A percentile compares a stretch with the other conserved stretches of the same genome.
phyloP scores from a whole-genome alignment of 2,329 filamentous ascomycete species.

The Fusarium papillatum region DNA sequence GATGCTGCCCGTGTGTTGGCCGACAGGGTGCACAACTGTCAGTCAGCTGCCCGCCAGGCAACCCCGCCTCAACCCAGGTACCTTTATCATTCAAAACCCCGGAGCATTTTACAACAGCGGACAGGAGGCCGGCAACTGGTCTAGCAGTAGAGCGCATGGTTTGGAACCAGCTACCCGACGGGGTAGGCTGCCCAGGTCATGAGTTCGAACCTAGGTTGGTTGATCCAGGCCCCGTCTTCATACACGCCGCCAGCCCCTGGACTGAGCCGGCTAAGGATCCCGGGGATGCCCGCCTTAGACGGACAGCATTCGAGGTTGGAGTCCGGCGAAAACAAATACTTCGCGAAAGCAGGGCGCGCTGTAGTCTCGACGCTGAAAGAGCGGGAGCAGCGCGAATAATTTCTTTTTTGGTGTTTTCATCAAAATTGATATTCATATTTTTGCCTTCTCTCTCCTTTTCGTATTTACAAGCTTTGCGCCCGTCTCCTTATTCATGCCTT shows the following conservation, averaged over 20 bases:
- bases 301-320: constrained; percentile 35
- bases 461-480: neutral
- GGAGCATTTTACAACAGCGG: constrained; percentile 14
- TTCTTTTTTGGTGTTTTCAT: constrained; percentile 1
- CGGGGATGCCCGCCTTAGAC: constrained; percentile 18
- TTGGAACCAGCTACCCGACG: constrained; percentile 5
- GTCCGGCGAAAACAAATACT: constrained; percentile 44
- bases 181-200: constrained; percentile 5
- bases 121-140: constrained; percentile 7
- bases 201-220: constrained; percentile 13
- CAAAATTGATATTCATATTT: neutral
- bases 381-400: constrained; percentile 25
- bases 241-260: constrained; percentile 42
- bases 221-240: constrained; percentile 21
- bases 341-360: constrained; percentile 47
- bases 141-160: constrained; percentile 5
- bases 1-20: constrained; percentile 3
- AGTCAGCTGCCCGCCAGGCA: constrained; percentile 16
- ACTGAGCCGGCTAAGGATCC: neutral
- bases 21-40: neutral
- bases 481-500: neutral
- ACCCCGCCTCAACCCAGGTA: neutral
- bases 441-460: neutral
- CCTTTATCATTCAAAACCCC: constrained; percentile 18
- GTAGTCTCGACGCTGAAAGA: constrained; percentile 41